Evolutionary conservation across 305 asterid genomes (phyloP), one percentile per base, ranked within the genome.

Genomic region (Solanum chacoense): DNA sequence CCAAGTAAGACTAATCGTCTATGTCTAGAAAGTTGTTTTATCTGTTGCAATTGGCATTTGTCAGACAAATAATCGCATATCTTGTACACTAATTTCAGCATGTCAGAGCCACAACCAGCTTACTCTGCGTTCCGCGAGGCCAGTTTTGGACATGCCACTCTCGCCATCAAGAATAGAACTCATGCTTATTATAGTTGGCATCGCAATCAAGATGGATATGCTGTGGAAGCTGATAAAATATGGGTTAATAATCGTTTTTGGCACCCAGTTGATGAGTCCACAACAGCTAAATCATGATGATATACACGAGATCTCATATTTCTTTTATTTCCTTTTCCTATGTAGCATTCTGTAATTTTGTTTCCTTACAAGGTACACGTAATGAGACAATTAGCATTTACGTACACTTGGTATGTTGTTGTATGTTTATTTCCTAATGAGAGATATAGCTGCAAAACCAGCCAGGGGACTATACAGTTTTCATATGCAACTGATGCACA

Each of bases 61-160:
- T 40, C 10, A 42, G 38, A 37, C 24, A 28, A 80, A 36, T 81
- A 81, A 42, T 81, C 71, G 2, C 28, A 81, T 42, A 81, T 81
- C 38, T 42, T 42, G 5, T 40, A 28, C 67, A 10, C 86, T 63
- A 67, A 18, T 92, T 90, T 67, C 93, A 96, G 98, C 91, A 94
- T 95, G 97, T 91, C 96, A 12, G 92, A 95, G 90, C 98, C 98
- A 79, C 98, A 96, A 72, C 98, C 98, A 2, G 90, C 88, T 89
- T 96, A 96, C 92, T 96, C 98, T 4, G 97, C 98, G 26, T 96
- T 90, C 37, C 90, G 97, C 0, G 98, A 96, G 93, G 95, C 98
- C 3, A 96, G 98, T 90, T 96, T 92, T 35, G 98, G 98, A 4
- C 98, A 96, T 87, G 98, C 97, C 10, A 94, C 90, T 26, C 89